Evolutionary conservation across 2,329 filamentous ascomycete genomes (phyloP), one percentile per base, ranked within the genome.

Genomic region (Trichoderma brevicompactum): DNA sequence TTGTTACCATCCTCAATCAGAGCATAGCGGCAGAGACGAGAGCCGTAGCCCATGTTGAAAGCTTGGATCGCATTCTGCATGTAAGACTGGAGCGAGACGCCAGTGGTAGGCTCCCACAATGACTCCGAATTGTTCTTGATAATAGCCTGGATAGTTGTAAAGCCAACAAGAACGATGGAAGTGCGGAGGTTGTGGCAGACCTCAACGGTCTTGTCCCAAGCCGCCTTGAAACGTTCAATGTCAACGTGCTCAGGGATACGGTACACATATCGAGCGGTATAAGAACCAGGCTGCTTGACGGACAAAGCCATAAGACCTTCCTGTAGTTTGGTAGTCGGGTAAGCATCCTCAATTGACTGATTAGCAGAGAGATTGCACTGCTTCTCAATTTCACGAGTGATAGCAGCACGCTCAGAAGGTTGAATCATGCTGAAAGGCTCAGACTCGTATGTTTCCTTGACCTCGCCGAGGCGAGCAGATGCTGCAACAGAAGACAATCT

Each of bases 1-100:
- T 12, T 49, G 4, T 15, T 49, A 7, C 40, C 48, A 49, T 68
- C 66, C 13, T 64, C 8, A 4, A 67, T 34, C 2, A 68, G 46
- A 41, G 61, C 56, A 58, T 67, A 68, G 32, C 67, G 62, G 54
- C 64, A 64, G n/a, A 68, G 63, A 0, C 58, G 67, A 41, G 67
- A 66, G 10, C 67, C 66, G 23, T 68, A 66, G 5, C 52, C 64
- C 66, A 68, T 68, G 6, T 54, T 34, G 34, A 63, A 62, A 5
- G 15, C 4, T 8, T 28, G 43, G 13, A 50, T 44, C 6, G 48
- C 56, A 13, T 50, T 53, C 23, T 62, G 36, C 44, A 65, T 61
- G 17, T 60, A 65, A 0, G 55, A 65, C 6, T 44, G 54, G 4
- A 65, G 19, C 3, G 53, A 59, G 2, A 65, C 32, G 34, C 17